A percentile compares a stretch with the other conserved stretches of the same genome.
phyloP scores from a whole-genome alignment of 2,329 filamentous ascomycete genomes.

The Aspergillus jensenii region DNA sequence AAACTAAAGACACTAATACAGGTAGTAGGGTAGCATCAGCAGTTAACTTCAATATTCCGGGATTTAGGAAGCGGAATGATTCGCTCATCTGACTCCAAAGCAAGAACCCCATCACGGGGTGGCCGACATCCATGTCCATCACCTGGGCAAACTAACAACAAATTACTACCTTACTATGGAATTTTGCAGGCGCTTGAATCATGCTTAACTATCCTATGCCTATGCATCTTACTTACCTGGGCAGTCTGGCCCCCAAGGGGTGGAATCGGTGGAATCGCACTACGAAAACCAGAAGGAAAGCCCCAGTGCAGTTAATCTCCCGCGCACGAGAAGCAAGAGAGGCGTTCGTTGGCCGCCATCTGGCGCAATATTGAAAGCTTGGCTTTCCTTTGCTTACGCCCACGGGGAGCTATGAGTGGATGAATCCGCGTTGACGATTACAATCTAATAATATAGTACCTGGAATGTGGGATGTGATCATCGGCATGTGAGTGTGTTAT shows the following conservation, averaged over 20 bases:
- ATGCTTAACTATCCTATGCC: neutral
- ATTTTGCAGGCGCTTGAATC: neutral
- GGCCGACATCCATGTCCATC: neutral
- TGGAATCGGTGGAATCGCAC: neutral
- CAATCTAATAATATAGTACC: neutral
- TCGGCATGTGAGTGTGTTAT: neutral
- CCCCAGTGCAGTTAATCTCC: neutral
- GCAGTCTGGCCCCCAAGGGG: neutral
- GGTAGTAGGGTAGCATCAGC: neutral
- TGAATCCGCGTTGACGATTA: neutral
- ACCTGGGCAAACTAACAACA: neutral
- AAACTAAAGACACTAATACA: no score
- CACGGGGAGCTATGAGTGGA: conserved; percentile 4
- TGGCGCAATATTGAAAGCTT: neutral
- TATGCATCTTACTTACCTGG: neutral
- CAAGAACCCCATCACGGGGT: neutral
- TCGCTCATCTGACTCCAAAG: neutral
- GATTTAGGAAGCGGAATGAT: neutral
- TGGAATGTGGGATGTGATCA: conserved; percentile 3
- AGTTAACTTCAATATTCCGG: neutral
- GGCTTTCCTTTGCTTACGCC: neutral
- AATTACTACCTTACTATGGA: neutral
- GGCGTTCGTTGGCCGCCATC: neutral
- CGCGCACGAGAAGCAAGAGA: neutral
- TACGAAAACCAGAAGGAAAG: neutral